A percentile compares a stretch with the other conserved stretches of the same genome.
These are phyloP conservation scores for Lactifluus hygrophoroides DNA, from an alignment of 768 basidiomycete species.

Conservation along the genomic window DNA sequence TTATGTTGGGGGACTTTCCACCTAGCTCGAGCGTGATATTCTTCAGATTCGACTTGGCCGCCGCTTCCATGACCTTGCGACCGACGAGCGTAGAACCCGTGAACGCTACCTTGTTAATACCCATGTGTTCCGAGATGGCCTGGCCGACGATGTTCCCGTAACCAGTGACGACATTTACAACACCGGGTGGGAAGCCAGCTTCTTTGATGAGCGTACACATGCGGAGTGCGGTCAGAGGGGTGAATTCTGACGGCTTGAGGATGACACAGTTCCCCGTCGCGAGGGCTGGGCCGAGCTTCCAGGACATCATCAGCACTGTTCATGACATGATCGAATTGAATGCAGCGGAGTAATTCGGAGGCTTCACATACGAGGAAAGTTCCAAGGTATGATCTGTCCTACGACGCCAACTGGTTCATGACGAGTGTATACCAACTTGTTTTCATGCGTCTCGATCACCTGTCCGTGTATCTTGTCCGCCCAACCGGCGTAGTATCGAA, in stretches of 20 bases:
- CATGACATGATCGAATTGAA: not conserved
- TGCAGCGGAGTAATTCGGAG: not conserved
- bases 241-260: conserved; percentile 58
- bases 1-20: conserved; percentile 52
- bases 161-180: conserved; percentile 51
- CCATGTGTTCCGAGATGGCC: conserved; percentile 46
- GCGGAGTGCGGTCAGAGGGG: conserved; percentile 47
- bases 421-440: conserved; percentile 50
- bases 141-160: conserved; percentile 47
- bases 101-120: conserved; percentile 63
- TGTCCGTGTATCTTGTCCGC: conserved; percentile 80
- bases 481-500: conserved; percentile 88
- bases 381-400: conserved; percentile 61
- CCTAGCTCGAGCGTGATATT: conserved; percentile 65
- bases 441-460: conserved; percentile 51
- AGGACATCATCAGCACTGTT: conserved; percentile 44
- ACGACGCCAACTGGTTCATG: conserved; percentile 55
- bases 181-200: conserved; percentile 57
- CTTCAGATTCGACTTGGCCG: conserved; percentile 56
- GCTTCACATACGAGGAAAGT: conserved; percentile 39
- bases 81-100: conserved; percentile 62
- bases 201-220: conserved; percentile 39
- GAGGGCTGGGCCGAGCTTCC: conserved; percentile 60
- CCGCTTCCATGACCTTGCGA: conserved; percentile 53
- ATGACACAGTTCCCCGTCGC: conserved; percentile 53